phyloP scores from a whole-genome alignment of 176 grass and related monocot species.

The Oropetium thomaeum region DNA sequence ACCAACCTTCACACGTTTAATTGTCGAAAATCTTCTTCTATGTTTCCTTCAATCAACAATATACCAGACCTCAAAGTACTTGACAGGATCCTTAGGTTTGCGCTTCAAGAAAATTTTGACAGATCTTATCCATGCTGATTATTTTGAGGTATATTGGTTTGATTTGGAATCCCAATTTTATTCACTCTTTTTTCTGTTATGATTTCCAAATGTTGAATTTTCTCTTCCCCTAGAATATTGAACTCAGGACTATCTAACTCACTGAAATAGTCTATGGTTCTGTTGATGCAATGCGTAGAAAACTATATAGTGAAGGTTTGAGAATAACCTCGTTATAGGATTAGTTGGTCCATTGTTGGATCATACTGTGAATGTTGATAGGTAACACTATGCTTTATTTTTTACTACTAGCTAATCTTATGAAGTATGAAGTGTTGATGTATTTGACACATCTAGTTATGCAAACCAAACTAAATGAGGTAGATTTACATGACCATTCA shows the following conservation, averaged over 20 bases:
- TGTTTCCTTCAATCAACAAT: constrained; percentile 89
- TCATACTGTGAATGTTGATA: constrained; percentile 17
- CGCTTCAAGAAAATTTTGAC: constrained; percentile 96
- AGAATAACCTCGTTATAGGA: not conserved
- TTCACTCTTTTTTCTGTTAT: not conserved
- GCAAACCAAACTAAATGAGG: not conserved
- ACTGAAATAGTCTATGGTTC: constrained; percentile 2
- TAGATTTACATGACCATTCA: not conserved
- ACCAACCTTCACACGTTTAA: constrained; percentile 71
- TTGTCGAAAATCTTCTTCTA: constrained; percentile 88
- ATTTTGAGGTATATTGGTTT: constrained; percentile 75
- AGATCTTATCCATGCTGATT: constrained; percentile 85
- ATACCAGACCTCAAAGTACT: constrained; percentile 84
- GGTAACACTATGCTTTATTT: not conserved
- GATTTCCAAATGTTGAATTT: not conserved
- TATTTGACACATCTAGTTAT: not conserved
- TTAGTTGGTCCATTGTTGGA: not conserved
- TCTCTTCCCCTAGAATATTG: not conserved
- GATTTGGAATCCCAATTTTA: not conserved
- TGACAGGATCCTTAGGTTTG: constrained; percentile 79
- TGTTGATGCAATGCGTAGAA: constrained; percentile 18
- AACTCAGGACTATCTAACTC: not conserved
- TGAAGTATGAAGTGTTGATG: not conserved
- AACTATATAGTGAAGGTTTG: not conserved
- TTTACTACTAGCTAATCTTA: constrained; percentile 10